phyloP scores from a whole-genome alignment of 169 alveolate genomes.

The Babesia sp. region DNA sequence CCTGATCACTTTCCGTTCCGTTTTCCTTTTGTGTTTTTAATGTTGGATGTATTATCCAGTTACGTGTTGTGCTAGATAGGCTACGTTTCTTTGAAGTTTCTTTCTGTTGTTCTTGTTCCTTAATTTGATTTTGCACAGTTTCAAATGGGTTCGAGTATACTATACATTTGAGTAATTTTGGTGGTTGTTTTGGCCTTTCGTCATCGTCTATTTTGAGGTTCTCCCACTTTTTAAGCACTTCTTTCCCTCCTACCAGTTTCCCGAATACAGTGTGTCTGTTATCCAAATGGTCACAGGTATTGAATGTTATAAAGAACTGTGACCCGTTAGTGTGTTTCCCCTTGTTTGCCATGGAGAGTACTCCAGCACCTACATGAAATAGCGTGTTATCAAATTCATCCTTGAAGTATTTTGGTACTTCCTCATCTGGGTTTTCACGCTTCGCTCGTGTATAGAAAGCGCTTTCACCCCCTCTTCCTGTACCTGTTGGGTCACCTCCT shows the following conservation, averaged over 20 bases:
- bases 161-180: constrained; percentile 37
- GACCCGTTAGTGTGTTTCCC: constrained; percentile 86
- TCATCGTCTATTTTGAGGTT: constrained; percentile 60
- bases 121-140: constrained; percentile 22
- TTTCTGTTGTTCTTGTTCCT: constrained; percentile 12
- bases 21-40: not conserved
- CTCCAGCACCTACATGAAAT: constrained; percentile 63
- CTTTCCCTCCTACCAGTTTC: constrained; percentile 64
- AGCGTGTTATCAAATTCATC: constrained; percentile 68
- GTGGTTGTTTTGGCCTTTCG: constrained; percentile 68
- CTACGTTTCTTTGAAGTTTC: constrained; percentile 11
- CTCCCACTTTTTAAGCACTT: constrained; percentile 47
- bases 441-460: constrained; percentile 63
- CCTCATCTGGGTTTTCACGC: constrained; percentile 33
- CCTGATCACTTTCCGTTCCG: not conserved
- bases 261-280: constrained; percentile 83
- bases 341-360: constrained; percentile 66
- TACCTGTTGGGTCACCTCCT: constrained; percentile 96
- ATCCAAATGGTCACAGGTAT: constrained; percentile 90
- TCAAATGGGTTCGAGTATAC: constrained; percentile 65
- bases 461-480: constrained; percentile 95
- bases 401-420: constrained; percentile 55
- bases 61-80: constrained; percentile 32
- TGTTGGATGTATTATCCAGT: constrained; percentile 52
- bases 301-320: constrained; percentile 91